Conservation (phyloP, 176 grass and related monocot species). For the Carex littledalei region DNA sequence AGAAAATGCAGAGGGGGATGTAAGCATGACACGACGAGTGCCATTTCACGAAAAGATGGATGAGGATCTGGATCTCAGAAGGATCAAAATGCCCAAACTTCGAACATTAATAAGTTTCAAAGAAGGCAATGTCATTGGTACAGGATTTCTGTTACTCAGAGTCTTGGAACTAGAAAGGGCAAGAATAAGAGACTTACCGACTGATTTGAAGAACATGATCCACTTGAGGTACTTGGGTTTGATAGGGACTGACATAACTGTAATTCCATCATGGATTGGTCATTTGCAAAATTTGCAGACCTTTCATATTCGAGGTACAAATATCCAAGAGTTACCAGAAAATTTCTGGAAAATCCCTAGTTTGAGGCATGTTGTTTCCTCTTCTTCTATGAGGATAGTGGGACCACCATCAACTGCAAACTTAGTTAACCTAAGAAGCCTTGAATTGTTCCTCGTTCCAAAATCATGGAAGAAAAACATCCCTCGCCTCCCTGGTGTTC, state of each 20-base stretch:
- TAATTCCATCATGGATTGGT: not conserved
- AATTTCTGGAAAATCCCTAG: not conserved
- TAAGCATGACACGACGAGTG: not conserved
- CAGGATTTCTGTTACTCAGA: not conserved
- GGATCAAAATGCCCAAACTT: not conserved
- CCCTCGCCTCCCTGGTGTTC: not conserved
- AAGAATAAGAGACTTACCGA: not conserved
- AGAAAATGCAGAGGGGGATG: not conserved
- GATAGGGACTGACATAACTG: not conserved
- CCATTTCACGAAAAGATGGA: not conserved
- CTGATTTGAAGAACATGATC: not conserved
- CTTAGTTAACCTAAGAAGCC: not conserved
- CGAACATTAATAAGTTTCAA: not conserved
- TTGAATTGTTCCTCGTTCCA: not conserved
- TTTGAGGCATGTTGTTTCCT: not conserved
- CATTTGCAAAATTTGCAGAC: not conserved
- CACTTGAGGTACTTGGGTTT: not conserved
- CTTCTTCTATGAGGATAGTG: rapidly evolving
- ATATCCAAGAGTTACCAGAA: not conserved
- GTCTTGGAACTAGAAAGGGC: not conserved
- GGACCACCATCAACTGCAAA: not conserved
- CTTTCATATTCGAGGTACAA: not conserved
- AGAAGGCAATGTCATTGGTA: not conserved
- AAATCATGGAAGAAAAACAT: not conserved
- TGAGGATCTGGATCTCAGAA: not conserved